Conservation (phyloP, 306 rosid genomes). For the Comarum palustre region DNA sequence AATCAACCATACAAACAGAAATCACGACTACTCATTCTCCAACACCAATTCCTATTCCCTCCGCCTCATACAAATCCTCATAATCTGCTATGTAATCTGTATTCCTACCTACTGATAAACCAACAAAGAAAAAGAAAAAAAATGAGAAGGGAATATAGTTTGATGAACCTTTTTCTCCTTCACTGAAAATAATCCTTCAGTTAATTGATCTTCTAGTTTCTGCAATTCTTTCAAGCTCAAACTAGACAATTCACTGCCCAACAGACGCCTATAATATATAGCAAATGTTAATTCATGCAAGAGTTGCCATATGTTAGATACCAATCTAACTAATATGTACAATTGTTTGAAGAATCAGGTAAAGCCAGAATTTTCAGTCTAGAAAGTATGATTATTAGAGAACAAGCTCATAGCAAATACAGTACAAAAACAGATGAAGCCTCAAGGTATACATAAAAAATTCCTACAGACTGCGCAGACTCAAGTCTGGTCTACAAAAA, state of each 20-base stretch:
- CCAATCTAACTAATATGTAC: slow-evolving; percentile 38
- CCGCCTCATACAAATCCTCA: no score
- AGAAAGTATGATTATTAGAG: neutral
- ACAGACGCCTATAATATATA: slow-evolving; percentile 46
- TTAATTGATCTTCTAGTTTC: slow-evolving; percentile 72
- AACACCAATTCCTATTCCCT: no score
- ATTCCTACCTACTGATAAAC: neutral
- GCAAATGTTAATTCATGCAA: neutral
- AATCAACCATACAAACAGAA: no score
- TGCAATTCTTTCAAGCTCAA: slow-evolving; percentile 73
- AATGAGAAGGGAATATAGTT: neutral
- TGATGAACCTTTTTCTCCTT: slow-evolving; percentile 55
- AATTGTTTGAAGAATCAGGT: slow-evolving; percentile 45
- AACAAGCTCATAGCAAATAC: neutral
- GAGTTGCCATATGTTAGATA: neutral
- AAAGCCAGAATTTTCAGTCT: slow-evolving; percentile 9
- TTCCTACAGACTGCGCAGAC: neutral
- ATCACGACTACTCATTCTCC: no score
- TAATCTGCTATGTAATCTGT: neutral
- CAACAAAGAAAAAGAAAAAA: neutral
- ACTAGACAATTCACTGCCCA: slow-evolving; percentile 78
- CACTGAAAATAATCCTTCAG: slow-evolving; percentile 54
- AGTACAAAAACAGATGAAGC: neutral
- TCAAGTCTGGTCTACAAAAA: neutral
- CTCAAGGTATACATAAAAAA: neutral